A percentile compares a stretch with the other conserved stretches of the same genome.
phyloP scores from a whole-genome alignment of 495 filamentous ascomycete genomes.

The Xylaria intraflava region DNA sequence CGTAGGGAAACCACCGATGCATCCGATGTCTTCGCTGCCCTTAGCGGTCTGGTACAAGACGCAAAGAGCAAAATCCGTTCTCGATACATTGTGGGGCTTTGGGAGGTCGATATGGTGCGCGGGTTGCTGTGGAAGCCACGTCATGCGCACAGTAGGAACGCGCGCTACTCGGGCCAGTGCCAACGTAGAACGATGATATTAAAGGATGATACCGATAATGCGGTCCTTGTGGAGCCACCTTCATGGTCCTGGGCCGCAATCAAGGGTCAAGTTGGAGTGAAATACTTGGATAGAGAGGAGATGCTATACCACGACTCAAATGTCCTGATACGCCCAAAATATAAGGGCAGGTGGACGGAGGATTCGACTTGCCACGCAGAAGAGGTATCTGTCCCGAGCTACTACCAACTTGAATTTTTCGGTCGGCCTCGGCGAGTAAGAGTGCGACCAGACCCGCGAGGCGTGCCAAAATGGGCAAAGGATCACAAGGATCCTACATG shows the following conservation, averaged over 20 bases:
- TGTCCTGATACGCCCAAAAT: neutral
- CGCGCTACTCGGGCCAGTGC: neutral
- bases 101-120: constrained; percentile 3
- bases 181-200: neutral
- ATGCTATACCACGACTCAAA: neutral
- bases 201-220: neutral
- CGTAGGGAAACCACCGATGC: neutral
- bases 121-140: neutral
- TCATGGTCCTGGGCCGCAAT: constrained; percentile 1
- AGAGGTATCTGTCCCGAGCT: neutral
- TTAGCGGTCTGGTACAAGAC: neutral
- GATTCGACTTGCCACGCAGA: neutral
- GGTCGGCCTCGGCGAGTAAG: neutral
- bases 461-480: no score
- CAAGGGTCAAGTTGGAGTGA: neutral
- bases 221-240: neutral
- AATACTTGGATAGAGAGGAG: neutral
- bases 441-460: neutral
- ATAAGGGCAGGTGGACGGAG: neutral
- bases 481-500: neutral
- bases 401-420: neutral
- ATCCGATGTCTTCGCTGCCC: neutral
- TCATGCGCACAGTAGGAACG: neutral
- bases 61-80: neutral
- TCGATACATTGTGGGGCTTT: neutral